Conservation (phyloP, 257 asterid species). For the Nicotiana undulata region DNA sequence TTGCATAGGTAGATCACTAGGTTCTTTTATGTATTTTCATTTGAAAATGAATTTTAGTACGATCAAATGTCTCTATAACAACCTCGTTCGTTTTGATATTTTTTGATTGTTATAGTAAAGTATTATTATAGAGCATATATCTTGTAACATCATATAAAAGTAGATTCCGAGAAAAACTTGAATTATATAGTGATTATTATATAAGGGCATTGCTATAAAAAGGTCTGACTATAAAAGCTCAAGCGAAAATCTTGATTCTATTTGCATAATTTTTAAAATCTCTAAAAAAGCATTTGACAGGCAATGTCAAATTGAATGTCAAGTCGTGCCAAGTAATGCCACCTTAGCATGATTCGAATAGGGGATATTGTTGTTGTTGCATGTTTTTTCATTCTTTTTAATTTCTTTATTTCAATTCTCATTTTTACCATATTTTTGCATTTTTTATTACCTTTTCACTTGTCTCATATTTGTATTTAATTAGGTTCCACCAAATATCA, state of each 20-base stretch:
- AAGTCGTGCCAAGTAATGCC: not conserved
- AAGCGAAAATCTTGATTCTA: not conserved
- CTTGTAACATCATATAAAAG: too few relatives aligned
- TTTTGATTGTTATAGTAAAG: too few relatives aligned
- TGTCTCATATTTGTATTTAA: not conserved
- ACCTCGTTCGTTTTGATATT: too few relatives aligned
- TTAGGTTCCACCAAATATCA: not conserved
- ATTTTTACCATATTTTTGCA: not conserved
- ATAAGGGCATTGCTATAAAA: not conserved
- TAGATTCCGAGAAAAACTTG: too few relatives aligned
- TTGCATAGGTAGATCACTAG: too few relatives aligned
- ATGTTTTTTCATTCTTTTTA: not conserved
- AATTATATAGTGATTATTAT: too few relatives aligned
- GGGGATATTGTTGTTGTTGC: not conserved
- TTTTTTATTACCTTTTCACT: not conserved
- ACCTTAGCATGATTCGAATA: not conserved
- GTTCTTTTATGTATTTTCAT: too few relatives aligned
- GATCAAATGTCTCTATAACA: too few relatives aligned
- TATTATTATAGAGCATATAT: too few relatives aligned
- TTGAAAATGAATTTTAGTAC: too few relatives aligned
- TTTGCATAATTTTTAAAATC: not conserved
- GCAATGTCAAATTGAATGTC: not conserved
- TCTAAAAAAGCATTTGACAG: not conserved
- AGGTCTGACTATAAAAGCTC: fast-evolving
- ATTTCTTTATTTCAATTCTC: not conserved